A percentile compares a stretch with the other conserved stretches of the same genome.
These are phyloP conservation scores for Moniliella sp. DNA, from an alignment of 1,284 basidiomycete species.

Conservation along the genomic window DNA sequence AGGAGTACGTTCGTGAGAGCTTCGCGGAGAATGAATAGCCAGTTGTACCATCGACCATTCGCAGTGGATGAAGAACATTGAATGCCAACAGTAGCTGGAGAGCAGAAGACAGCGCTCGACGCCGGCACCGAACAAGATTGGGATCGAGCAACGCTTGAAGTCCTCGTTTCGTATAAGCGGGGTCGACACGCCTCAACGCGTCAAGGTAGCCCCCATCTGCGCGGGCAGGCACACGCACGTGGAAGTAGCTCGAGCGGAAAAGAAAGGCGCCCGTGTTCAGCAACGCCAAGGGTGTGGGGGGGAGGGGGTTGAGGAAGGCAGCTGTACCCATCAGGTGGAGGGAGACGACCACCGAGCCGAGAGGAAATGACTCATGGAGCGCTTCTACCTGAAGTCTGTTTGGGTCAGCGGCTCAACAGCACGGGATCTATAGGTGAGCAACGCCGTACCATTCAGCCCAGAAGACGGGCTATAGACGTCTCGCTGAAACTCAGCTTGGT, in stretches of 20 bases:
- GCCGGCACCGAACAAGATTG: no score
- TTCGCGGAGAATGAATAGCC: no score
- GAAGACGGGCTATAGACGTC: conserved; percentile 16
- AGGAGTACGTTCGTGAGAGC: no score
- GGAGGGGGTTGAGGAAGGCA: conserved; percentile 18
- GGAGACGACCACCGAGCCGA: conserved; percentile 23
- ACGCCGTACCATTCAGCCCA: no score
- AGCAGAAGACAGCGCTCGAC: no score
- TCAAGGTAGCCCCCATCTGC: no score
- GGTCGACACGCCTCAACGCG: no score
- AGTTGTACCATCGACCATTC: no score
- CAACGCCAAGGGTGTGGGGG: conserved; percentile 19
- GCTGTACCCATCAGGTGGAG: conserved; percentile 14
- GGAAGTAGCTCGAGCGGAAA: conserved; percentile 14
- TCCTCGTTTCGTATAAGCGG: no score
- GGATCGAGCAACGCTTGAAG: no score
- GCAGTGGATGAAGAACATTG: no score
- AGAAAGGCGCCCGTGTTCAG: conserved; percentile 11
- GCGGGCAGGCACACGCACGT: conserved; percentile 12
- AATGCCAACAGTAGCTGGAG: no score
- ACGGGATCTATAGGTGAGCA: conserved; percentile 8
- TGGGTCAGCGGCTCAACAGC: conserved; percentile 13
- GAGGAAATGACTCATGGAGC: conserved; percentile 20
- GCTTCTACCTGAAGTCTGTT: conserved; percentile 12
- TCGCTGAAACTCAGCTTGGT: conserved; percentile 15